Conservation (phyloP, 176 grass and related monocot species). For the Luzula sylvatica region DNA sequence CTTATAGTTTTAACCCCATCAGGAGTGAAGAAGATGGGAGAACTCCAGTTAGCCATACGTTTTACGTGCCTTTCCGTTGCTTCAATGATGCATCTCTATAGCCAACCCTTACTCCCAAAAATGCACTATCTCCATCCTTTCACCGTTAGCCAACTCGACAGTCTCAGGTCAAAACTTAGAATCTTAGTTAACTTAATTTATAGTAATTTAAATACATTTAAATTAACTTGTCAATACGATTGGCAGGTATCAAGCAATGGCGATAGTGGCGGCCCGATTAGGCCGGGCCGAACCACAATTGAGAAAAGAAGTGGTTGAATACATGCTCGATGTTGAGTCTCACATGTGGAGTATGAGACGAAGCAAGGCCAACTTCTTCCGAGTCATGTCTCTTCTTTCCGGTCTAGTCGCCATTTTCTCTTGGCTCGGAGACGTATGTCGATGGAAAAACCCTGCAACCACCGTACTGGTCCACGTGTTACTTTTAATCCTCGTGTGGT, state of each 20-base stretch:
- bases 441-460: conserved; percentile 69
- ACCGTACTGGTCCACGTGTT: conserved; percentile 71
- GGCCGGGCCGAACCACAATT: conserved; percentile 66
- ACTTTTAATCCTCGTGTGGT: conserved; percentile 76
- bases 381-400: conserved; percentile 49
- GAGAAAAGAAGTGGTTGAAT: conserved; percentile 78
- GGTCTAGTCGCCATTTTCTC: conserved; percentile 28
- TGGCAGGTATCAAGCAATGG: conserved; percentile 59
- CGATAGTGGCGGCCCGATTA: conserved; percentile 52
- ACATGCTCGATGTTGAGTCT: conserved; percentile 88
- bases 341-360: conserved; percentile 97
- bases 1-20: conserved; percentile 47
- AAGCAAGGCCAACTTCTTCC: conserved; percentile 99
- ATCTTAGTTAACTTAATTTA: not conserved
- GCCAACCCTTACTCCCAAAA: conserved; percentile 62
- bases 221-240: not conserved
- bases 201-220: not conserved
- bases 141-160: conserved; percentile 68
- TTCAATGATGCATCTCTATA: conserved; percentile 78
- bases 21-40: conserved; percentile 97
- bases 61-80: conserved; percentile 70
- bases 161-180: conserved; percentile 25
- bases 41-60: conserved; percentile 69
- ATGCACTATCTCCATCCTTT: conserved; percentile 92
- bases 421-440: conserved; percentile 63